Percentiles rank a stretch among this genome's conserved stretches.
Conservation (phyloP, 2,329 filamentous ascomycete species). For the Didymella keratinophila region DNA sequence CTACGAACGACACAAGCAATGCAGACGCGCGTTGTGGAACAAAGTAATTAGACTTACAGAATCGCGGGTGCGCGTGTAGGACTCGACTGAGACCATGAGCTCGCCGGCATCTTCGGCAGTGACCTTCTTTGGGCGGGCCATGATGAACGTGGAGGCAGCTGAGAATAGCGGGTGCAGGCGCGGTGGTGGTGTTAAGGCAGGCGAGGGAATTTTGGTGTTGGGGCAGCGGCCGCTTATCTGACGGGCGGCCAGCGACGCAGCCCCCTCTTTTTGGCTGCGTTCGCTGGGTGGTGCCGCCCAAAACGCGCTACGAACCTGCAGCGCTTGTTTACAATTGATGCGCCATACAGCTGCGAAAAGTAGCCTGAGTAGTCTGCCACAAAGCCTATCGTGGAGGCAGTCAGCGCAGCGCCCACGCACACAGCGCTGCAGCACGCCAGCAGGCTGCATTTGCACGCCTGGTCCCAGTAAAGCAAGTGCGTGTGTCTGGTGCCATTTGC, state of each 20-base stretch:
- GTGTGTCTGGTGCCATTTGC: not conserved
- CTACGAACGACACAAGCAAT: conserved; percentile 9
- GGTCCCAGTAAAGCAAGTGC: not conserved
- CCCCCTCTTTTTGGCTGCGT: not conserved
- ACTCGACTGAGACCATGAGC: conserved; percentile 68
- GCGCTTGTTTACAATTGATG: not conserved
- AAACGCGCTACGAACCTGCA: not conserved
- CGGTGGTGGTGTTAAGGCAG: conserved; percentile 18
- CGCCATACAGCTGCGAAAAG: not conserved
- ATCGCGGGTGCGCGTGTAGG: conserved; percentile 82
- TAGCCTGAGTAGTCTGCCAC: not conserved
- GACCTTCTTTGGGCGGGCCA: conserved; percentile 44
- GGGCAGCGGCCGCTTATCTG: not conserved
- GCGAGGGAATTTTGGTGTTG: conserved; percentile 1
- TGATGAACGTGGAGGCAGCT: conserved; percentile 21
- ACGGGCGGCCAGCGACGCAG: no score
- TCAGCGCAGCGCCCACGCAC: not conserved
- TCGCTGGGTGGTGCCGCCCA: not conserved
- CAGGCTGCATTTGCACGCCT: not conserved
- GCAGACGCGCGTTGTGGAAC: conserved; percentile 14
- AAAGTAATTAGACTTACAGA: conserved; percentile 67
- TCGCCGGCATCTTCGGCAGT: conserved; percentile 46
- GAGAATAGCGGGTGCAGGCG: conserved; percentile 13
- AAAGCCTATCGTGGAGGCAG: not conserved
- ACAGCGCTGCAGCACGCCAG: not conserved